Evolutionary conservation across 805 yeast genomes (phyloP).

Genomic region (Ogataea pignaliae): DNA sequence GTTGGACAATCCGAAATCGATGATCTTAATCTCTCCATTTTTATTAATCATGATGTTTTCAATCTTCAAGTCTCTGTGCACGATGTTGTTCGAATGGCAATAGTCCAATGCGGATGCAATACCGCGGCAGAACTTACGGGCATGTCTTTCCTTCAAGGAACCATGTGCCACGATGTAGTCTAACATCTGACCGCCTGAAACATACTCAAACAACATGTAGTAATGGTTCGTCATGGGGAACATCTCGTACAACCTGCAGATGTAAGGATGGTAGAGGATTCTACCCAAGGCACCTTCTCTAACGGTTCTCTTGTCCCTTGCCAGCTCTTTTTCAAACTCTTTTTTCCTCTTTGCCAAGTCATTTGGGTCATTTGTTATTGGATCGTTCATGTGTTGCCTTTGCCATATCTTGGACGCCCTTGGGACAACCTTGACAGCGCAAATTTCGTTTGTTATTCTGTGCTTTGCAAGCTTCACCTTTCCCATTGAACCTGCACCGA

Average conservation of each 20-base stretch:
- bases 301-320: slow-evolving; percentile 86
- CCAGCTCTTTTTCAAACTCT: slow-evolving; percentile 75
- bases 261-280: slow-evolving; percentile 84
- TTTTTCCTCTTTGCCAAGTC: slow-evolving; percentile 60
- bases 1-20: slow-evolving; percentile 94
- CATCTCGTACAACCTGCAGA: slow-evolving; percentile 88
- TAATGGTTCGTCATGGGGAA: slow-evolving; percentile 95
- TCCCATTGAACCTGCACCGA: slow-evolving; percentile 99
- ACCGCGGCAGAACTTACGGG: slow-evolving; percentile 91
- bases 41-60: slow-evolving; percentile 94
- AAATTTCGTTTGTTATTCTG: slow-evolving; percentile 71
- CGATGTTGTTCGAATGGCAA: slow-evolving; percentile 90
- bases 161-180: slow-evolving; percentile 98
- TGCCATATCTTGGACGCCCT: slow-evolving; percentile 77
- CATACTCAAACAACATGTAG: slow-evolving; percentile 94
- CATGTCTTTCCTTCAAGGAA: slow-evolving; percentile 86
- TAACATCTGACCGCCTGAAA: slow-evolving; percentile 95
- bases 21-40: slow-evolving; percentile 89
- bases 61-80: slow-evolving; percentile 93
- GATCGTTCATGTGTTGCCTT: slow-evolving; percentile 64
- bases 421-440: slow-evolving; percentile 92
- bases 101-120: slow-evolving; percentile 92
- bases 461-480: slow-evolving; percentile 93
- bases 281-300: slow-evolving; percentile 95
- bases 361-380: slow-evolving; percentile 56